Evolutionary conservation across 2,329 filamentous ascomycete species (phyloP).

Genomic region (Penicillium sp.): DNA sequence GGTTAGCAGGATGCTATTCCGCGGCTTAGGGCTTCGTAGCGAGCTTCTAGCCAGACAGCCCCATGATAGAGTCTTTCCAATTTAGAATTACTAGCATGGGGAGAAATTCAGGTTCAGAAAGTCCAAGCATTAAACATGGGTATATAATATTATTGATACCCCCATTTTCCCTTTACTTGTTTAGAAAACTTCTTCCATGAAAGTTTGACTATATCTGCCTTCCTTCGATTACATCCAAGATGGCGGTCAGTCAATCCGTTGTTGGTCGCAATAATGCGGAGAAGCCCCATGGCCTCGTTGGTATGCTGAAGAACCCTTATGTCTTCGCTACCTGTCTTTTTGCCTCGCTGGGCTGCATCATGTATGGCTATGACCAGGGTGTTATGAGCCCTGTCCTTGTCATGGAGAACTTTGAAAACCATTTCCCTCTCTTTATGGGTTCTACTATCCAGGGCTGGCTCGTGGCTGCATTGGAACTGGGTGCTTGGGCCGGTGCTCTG

Average conservation of each 20-base stretch:
- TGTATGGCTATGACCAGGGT: conserved; percentile 43
- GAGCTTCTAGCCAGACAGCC: too few species aligned
- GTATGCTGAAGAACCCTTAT: conserved; percentile 48
- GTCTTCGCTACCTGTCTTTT: conserved; percentile 45
- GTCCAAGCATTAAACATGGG: not conserved
- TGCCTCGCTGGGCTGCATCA: conserved; percentile 39
- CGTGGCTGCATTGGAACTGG: conserved; percentile 40
- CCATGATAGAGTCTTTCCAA: too few species aligned
- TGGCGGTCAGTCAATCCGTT: conserved; percentile 41
- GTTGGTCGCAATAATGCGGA: conserved; percentile 44
- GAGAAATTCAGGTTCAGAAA: not conserved
- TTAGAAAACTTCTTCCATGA: too few species aligned
- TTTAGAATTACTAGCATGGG: conserved; percentile 6
- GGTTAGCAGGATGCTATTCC: conserved; percentile 12
- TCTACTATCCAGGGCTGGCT: conserved; percentile 40
- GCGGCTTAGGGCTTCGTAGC: conserved; percentile 5
- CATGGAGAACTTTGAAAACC: conserved; percentile 42
- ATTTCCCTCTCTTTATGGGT: conserved; percentile 37
- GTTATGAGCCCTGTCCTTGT: conserved; percentile 41
- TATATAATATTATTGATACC: not conserved
- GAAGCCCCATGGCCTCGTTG: conserved; percentile 43
- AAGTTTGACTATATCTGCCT: too few species aligned
- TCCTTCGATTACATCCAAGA: conserved; percentile 19
- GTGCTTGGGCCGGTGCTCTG: conserved; percentile 38
- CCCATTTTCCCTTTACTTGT: too few species aligned